Percentiles rank a stretch among this genome's conserved stretches.
These are phyloP conservation scores for Amylocarpus encephaloides DNA, from an alignment of 2,329 filamentous ascomycete species.

Conservation along the genomic window DNA sequence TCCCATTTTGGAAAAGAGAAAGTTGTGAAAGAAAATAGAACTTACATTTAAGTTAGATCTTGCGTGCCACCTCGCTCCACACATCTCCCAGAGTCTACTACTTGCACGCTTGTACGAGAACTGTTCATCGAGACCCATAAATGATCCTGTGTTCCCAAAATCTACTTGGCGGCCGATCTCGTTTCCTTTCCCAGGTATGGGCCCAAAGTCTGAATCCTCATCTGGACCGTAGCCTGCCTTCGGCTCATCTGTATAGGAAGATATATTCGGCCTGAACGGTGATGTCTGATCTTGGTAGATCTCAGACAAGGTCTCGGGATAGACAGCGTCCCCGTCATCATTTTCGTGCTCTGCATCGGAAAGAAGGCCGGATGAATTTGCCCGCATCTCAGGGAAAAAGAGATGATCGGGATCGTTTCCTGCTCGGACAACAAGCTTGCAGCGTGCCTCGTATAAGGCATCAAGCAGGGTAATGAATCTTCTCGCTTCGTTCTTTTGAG, in stretches of 20 bases:
- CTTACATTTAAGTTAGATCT: constrained; percentile 41
- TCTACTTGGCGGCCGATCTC: constrained; percentile 42
- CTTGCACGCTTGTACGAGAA: constrained; percentile 76
- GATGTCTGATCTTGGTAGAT: constrained; percentile 72
- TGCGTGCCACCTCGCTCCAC: constrained; percentile 64
- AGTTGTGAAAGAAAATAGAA: too few relatives aligned
- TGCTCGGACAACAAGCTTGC: constrained; percentile 66
- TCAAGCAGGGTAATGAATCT: constrained; percentile 76
- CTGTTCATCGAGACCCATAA: constrained; percentile 74
- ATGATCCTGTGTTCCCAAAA: constrained; percentile 60
- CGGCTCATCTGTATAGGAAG: constrained; percentile 48
- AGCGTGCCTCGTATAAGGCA: constrained; percentile 74
- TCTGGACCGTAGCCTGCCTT: constrained; percentile 48
- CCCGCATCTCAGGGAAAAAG: constrained; percentile 61
- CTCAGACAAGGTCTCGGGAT: constrained; percentile 62
- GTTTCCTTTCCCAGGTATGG: constrained; percentile 28
- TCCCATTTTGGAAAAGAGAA: too few relatives aligned
- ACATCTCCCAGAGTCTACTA: constrained; percentile 78
- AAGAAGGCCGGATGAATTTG: constrained; percentile 14
- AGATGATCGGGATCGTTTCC: constrained; percentile 63
- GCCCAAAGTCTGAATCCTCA: constrained; percentile 50
- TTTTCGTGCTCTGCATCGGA: constrained; percentile 23
- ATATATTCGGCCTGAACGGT: constrained; percentile 74
- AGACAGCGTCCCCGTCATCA: constrained; percentile 45
- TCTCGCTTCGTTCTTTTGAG: constrained; percentile 74